phyloP scores from a whole-genome alignment of 352 stramenopile species.

The Thalassiosira oceanica region DNA sequence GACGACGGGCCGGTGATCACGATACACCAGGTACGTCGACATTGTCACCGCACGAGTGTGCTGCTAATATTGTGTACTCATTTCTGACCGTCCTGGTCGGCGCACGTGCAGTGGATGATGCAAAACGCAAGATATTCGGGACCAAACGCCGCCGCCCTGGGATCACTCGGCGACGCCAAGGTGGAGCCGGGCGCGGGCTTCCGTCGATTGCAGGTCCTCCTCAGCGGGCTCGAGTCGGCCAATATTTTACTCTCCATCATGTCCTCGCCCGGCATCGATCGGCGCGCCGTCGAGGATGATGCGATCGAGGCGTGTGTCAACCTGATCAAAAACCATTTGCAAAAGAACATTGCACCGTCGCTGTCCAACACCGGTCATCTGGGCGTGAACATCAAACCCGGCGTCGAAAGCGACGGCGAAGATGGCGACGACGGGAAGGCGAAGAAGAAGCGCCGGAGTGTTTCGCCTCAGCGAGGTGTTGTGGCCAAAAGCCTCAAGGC shows the following conservation, averaged over 20 bases:
- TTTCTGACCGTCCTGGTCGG: not conserved
- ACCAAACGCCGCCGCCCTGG: conserved; percentile 36
- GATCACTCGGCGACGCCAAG: conserved; percentile 22
- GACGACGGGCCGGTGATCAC: conserved; percentile 26
- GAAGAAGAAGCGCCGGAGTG: conserved; percentile 22
- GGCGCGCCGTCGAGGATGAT: conserved; percentile 70
- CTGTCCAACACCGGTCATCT: conserved; percentile 69
- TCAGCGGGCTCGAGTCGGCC: conserved; percentile 62
- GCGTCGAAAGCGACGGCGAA: conserved; percentile 7
- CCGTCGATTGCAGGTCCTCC: conserved; percentile 45
- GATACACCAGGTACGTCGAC: conserved; percentile 45
- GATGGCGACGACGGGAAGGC: conserved; percentile 6
- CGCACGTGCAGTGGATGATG: conserved; percentile 45
- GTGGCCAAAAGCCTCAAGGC: conserved; percentile 56
- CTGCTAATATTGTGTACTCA: too few relatives aligned
- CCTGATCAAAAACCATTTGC: conserved; percentile 71
- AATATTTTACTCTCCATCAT: conserved; percentile 74
- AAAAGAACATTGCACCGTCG: conserved; percentile 68
- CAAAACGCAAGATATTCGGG: conserved; percentile 34
- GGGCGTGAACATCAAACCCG: conserved; percentile 5
- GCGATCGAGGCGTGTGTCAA: conserved; percentile 68
- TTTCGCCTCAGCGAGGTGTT: conserved; percentile 14
- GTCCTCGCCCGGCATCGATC: conserved; percentile 64
- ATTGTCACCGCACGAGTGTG: too few relatives aligned
- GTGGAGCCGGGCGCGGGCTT: conserved; percentile 34